Percentiles rank a stretch among this genome's conserved stretches.
Evolutionary conservation across 495 filamentous ascomycete genomes (phyloP).

Genomic region (Penicillium robsamsonii): DNA sequence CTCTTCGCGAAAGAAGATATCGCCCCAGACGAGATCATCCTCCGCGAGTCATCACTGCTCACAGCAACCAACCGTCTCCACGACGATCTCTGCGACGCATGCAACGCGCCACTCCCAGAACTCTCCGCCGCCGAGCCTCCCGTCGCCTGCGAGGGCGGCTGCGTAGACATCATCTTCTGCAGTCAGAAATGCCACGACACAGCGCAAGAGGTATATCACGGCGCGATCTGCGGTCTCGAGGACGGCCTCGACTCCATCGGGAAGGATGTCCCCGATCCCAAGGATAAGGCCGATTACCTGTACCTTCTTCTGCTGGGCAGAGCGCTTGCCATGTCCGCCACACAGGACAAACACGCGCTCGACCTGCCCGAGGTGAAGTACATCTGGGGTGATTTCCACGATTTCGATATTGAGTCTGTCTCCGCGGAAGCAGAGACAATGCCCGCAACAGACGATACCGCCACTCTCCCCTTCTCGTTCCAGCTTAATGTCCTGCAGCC

Average conservation of each 20-base stretch:
- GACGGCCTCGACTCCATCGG: constrained; percentile 76
- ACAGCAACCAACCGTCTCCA: constrained; percentile 80
- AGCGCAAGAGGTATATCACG: constrained; percentile 78
- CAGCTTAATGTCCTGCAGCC: constrained; percentile 77
- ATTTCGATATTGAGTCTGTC: constrained; percentile 22
- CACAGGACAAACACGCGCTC: constrained; percentile 78
- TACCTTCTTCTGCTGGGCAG: constrained; percentile 79
- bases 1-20: constrained; percentile 86
- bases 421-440: not conserved
- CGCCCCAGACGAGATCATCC: constrained; percentile 67
- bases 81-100: constrained; percentile 81
- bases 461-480: constrained; percentile 81
- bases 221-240: constrained; percentile 73
- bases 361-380: constrained; percentile 83
- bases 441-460: constrained; percentile 10
- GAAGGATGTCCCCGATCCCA: constrained; percentile 67
- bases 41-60: constrained; percentile 74
- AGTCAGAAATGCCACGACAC: constrained; percentile 64
- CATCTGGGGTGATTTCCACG: constrained; percentile 84
- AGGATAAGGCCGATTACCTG: constrained; percentile 69
- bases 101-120: constrained; percentile 69
- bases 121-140: constrained; percentile 45
- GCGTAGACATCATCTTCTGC: constrained; percentile 86
- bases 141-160: constrained; percentile 64
- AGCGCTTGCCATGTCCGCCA: constrained; percentile 78